Conservation (phyloP, 352 stramenopile genomes). For the Globisporangium spiculum region DNA sequence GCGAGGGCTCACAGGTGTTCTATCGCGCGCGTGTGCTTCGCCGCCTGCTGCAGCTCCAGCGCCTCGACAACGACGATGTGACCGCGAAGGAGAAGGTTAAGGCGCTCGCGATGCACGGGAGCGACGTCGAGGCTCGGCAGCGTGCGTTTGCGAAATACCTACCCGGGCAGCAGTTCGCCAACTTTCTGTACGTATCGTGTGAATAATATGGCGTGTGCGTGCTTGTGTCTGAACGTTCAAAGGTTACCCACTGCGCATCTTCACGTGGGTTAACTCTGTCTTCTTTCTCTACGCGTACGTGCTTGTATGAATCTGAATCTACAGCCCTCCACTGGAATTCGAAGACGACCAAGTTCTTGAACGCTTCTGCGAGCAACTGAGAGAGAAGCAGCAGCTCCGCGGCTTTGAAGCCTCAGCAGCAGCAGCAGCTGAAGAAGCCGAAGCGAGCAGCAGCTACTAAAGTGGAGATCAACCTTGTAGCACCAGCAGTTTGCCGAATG, state of each 20-base stretch:
- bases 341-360: constrained; percentile 42
- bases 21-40: constrained; percentile 65
- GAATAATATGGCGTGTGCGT: background rate
- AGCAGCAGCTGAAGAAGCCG: constrained; percentile 1
- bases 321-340: constrained; percentile 51
- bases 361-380: background rate
- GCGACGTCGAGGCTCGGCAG: constrained; percentile 54
- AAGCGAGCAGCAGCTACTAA: background rate
- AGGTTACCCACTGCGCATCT: constrained; percentile 3
- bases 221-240: background rate
- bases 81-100: constrained; percentile 77
- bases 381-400: background rate
- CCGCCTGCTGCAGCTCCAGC: constrained; percentile 50
- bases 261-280: background rate
- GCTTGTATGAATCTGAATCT: background rate
- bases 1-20: constrained; percentile 36
- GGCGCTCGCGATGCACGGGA: constrained; percentile 68
- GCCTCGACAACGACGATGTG: constrained; percentile 50
- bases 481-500: background rate
- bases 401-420: background rate
- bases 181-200: constrained; percentile 53
- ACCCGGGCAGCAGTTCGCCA: constrained; percentile 49
- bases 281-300: background rate
- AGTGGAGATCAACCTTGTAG: background rate
- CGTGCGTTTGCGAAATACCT: constrained; percentile 56